These are phyloP conservation scores for Iodosphaeria phyllophila DNA, from an alignment of 2,329 filamentous ascomycete genomes.

Conservation along the genomic window DNA sequence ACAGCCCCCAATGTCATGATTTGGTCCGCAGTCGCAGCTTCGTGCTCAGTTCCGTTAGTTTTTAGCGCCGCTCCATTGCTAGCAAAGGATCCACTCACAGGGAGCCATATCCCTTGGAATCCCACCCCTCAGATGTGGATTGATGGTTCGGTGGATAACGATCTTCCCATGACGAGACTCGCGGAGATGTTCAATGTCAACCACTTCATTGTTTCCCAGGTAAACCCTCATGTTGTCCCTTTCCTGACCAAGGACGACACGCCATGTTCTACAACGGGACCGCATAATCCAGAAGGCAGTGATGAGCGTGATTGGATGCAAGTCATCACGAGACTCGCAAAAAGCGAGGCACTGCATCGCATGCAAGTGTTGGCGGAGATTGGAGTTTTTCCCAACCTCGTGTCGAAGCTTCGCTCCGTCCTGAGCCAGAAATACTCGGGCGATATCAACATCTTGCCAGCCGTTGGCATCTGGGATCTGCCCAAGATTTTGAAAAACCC, in stretches of 20 bases:
- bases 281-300: no score
- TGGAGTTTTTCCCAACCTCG: constrained; percentile 59
- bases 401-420: constrained; percentile 63
- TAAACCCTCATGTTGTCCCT: constrained; percentile 84
- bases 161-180: constrained; percentile 75
- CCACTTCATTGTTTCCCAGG: constrained; percentile 93
- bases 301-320: constrained; percentile 40
- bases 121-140: constrained; percentile 75
- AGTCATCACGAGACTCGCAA: constrained; percentile 52
- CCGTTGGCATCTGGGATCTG: constrained; percentile 56
- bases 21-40: constrained; percentile 92
- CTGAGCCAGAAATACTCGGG: constrained; percentile 84
- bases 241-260: constrained; percentile 64
- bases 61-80: constrained; percentile 65
- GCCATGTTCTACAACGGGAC: constrained; percentile 18
- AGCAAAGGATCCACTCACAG: constrained; percentile 70
- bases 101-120: constrained; percentile 66
- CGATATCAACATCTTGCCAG: constrained; percentile 83
- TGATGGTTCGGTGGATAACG: constrained; percentile 87
- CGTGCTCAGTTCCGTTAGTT: constrained; percentile 77
- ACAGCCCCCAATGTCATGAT: constrained; percentile 90
- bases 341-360: constrained; percentile 62
- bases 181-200: constrained; percentile 97
- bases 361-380: constrained; percentile 67
- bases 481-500: constrained; percentile 69